Conservation (phyloP, 345 rosid genomes). For the Ricinus communis region DNA sequence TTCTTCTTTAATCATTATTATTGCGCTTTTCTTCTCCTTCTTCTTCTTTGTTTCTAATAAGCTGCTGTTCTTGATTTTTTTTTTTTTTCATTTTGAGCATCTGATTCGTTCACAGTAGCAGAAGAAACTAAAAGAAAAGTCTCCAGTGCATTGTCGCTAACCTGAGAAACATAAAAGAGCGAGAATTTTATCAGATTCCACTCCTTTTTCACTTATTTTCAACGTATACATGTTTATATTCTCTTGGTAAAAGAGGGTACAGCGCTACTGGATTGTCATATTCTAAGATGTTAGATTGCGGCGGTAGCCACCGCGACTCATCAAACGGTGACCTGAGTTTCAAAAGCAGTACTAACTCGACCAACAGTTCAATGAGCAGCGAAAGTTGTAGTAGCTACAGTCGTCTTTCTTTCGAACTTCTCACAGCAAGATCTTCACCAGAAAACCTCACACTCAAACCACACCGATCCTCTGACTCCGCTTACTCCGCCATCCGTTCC, state of each 20-base stretch:
- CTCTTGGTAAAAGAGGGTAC: background rate
- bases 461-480: constrained; percentile 80
- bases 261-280: constrained; percentile 3
- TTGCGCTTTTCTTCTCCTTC: background rate
- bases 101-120: background rate
- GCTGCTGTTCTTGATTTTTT: background rate
- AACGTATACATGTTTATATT: background rate
- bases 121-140: background rate
- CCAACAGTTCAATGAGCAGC: constrained; percentile 60
- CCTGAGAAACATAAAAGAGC: background rate
- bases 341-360: constrained; percentile 49
- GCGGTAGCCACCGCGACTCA: constrained; percentile 25
- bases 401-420: constrained; percentile 72
- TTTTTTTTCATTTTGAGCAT: too few species aligned
- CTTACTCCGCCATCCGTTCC: constrained; percentile 70
- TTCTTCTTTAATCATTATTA: constrained; percentile 15
- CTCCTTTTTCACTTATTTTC: background rate
- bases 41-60: background rate
- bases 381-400: constrained; percentile 68
- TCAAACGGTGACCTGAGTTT: constrained; percentile 47
- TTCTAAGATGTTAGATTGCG: constrained; percentile 38
- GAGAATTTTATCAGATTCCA: constrained; percentile 12
- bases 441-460: constrained; percentile 58
- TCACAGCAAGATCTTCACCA: constrained; percentile 33
- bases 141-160: background rate